Percentiles rank a stretch among this genome's conserved stretches.
Evolutionary conservation across 2,329 filamentous ascomycete species (phyloP).

Genomic region (Aspergillus pseudoglaucus): DNA sequence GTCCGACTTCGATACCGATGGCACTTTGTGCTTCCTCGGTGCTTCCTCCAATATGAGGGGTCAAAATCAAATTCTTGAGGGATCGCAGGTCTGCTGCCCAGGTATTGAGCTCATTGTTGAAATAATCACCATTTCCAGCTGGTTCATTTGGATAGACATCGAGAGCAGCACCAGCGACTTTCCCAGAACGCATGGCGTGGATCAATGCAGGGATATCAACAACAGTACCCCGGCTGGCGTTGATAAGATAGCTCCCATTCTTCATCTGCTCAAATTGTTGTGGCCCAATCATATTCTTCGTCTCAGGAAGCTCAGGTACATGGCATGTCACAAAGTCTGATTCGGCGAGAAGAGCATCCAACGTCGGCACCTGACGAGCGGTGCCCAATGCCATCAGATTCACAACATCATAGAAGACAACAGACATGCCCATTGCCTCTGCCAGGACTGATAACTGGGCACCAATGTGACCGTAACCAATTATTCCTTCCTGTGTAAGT

Average conservation of each 20-base stretch:
- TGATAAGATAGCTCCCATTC: conserved; percentile 86
- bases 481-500: conserved; percentile 57
- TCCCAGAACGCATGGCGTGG: conserved; percentile 75
- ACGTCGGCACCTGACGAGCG: conserved; percentile 69
- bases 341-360: conserved; percentile 68
- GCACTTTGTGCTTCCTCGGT: conserved; percentile 96
- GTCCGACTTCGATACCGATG: conserved; percentile 87
- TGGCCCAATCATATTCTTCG: conserved; percentile 82
- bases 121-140: conserved; percentile 89
- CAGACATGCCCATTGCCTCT: conserved; percentile 95
- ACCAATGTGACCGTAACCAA: conserved; percentile 96
- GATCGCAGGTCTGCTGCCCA: conserved; percentile 81
- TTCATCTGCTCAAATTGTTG: conserved; percentile 83
- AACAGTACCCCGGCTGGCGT: conserved; percentile 87
- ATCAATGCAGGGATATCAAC: conserved; percentile 91
- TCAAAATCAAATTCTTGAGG: conserved; percentile 88
- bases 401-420: conserved; percentile 94
- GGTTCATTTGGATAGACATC: conserved; percentile 96
- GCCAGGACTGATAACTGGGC: conserved; percentile 92
- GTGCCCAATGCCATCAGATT: conserved; percentile 93
- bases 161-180: conserved; percentile 87
- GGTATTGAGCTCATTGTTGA: conserved; percentile 71
- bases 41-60: conserved; percentile 93
- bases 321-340: conserved; percentile 93
- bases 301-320: conserved; percentile 89